Conservation (phyloP, 2,329 filamentous ascomycete genomes). For the Penicillium digitatum region DNA sequence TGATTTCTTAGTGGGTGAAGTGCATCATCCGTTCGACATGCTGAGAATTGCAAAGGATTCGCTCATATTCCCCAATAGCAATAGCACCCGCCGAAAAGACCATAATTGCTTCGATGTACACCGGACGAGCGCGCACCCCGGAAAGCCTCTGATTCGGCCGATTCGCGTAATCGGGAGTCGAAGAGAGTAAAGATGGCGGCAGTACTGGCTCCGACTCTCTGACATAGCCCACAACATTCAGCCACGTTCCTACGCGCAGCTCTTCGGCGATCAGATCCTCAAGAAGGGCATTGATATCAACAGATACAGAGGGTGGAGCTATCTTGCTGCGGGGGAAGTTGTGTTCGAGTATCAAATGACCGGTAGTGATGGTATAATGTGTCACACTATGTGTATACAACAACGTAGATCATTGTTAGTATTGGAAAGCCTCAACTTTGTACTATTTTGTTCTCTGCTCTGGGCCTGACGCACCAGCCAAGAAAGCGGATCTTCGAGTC, state of each 20-base stretch:
- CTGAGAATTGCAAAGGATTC: slow-evolving; percentile 46
- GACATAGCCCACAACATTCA: slow-evolving; percentile 84
- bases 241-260: slow-evolving; percentile 72
- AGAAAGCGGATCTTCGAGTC: slow-evolving; percentile 85
- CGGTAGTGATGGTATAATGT: slow-evolving; percentile 55
- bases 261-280: slow-evolving; percentile 60
- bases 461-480: slow-evolving; percentile 66
- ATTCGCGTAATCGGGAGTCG: slow-evolving; percentile 8
- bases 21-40: slow-evolving; percentile 32
- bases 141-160: slow-evolving; percentile 1
- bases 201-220: slow-evolving; percentile 28
- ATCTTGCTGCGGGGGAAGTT: slow-evolving; percentile 48
- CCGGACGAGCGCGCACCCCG: slow-evolving; percentile 29
- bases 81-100: slow-evolving; percentile 74
- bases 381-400: slow-evolving; percentile 50
- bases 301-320: slow-evolving; percentile 50
- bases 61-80: slow-evolving; percentile 68
- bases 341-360: slow-evolving; percentile 65
- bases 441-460: background rate
- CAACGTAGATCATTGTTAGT: background rate
- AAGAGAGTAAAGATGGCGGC: slow-evolving; percentile 15
- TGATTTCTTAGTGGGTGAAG: slow-evolving; percentile 4
- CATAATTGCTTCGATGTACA: slow-evolving; percentile 66
- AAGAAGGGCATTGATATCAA: slow-evolving; percentile 70
- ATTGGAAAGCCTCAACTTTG: background rate